Evolutionary conservation across 176 grass and related monocot genomes (phyloP), one percentile per base, ranked within the genome.

Genomic region (Pontederia paniculata): DNA sequence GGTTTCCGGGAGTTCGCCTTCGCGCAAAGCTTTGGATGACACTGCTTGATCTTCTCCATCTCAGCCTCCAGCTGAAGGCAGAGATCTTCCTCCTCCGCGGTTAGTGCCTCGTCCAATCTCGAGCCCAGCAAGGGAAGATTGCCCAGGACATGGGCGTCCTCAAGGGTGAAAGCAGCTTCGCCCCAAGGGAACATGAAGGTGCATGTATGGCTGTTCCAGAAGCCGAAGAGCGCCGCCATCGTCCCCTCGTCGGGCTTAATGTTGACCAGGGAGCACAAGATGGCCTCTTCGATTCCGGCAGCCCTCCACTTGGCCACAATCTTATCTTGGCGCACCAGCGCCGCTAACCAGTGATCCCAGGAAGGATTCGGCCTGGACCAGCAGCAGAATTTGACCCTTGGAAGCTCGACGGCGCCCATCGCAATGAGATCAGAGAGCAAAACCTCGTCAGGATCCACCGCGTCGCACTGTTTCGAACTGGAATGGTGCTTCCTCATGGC

Each of bases 41-140:
- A 71, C 56, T 75, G 74, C 70, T 16, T 49, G 44, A 87, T 87
- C 71, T 81, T 87, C 74, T 87, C 83, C 74, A 67, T 81, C 78
- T 87, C 83, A 41, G 78, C 49, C 0, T 78, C 25, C 1, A 87
- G 61, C 15, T 74, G 78, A 46, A 42, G 0, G 43, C 71, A 67
- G 57, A 78, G 63, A 15, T 75, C 62, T 0, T 69, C 42, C 14
- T 87, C 83, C 56, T 81, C 74, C 8, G 69, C 66, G 5, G 62
- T 61, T 22, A 81, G 59, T 43, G 52, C 10, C 23, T 71, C 62
- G 37, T 78, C 62, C 12, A 87, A 63, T 21, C 66, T 72, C 1
- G 84, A 69, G 8, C 84, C 78, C 2, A 78, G 54, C 9, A 73
- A 63, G 16, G 78, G 53, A 10, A 87, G 41, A 10, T 71, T 63